Conservation (phyloP, 2,329 filamentous ascomycete genomes). For the Diaporthe sp. region DNA sequence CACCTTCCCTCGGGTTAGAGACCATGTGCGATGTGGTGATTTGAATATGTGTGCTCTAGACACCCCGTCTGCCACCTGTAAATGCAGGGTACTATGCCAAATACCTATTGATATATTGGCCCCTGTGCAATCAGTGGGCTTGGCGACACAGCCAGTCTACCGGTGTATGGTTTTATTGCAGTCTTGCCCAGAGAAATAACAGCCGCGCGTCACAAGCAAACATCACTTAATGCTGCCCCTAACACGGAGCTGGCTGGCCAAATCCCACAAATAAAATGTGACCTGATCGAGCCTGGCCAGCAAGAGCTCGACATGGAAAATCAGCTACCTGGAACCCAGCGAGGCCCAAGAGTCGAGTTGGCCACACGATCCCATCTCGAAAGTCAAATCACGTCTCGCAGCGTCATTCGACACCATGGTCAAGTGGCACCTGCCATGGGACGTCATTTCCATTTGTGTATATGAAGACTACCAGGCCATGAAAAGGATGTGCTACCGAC, state of each 20-base stretch:
- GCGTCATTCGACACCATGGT: background rate
- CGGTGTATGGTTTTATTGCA: background rate
- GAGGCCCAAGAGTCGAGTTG: background rate
- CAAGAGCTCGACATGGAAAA: background rate
- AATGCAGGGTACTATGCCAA: background rate
- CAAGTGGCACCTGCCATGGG: background rate
- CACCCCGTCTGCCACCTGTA: background rate
- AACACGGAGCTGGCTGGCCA: background rate
- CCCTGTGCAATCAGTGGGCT: background rate
- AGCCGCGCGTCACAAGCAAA: background rate
- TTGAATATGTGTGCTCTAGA: background rate
- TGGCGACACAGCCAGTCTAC: background rate
- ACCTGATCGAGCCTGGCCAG: too few species aligned
- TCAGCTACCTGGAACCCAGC: background rate
- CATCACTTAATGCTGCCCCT: background rate
- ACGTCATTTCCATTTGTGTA: slow-evolving; percentile 5
- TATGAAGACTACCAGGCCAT: background rate
- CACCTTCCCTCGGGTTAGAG: too few species aligned
- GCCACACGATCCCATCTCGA: background rate
- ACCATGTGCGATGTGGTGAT: background rate
- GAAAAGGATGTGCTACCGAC: slow-evolving; percentile 15
- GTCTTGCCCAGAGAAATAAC: background rate
- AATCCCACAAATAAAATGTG: background rate
- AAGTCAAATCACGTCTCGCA: background rate
- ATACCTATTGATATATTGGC: background rate